Evolutionary conservation across 1,284 basidiomycete species (phyloP).

Genomic region (Trichosporon faecale): DNA sequence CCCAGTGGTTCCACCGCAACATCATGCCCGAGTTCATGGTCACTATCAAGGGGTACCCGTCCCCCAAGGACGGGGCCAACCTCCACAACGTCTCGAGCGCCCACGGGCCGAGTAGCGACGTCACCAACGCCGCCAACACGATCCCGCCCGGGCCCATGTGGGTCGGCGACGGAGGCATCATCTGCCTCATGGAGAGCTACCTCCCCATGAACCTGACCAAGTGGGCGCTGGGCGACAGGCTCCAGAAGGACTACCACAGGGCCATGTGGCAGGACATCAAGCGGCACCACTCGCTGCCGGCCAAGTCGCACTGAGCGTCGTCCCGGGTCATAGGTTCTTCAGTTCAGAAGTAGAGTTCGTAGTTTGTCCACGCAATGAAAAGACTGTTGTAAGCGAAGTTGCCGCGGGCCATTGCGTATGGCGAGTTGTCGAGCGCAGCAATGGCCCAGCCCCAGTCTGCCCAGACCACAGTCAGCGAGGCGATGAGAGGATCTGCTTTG

Average conservation of each 20-base stretch:
- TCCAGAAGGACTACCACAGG: slow-evolving; percentile 33
- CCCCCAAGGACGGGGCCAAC: slow-evolving; percentile 27
- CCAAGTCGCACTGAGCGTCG: background rate
- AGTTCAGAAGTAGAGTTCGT: background rate
- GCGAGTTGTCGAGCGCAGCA: no score
- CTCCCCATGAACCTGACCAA: slow-evolving; percentile 12
- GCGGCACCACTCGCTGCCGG: slow-evolving; percentile 15
- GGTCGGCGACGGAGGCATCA: slow-evolving; percentile 7
- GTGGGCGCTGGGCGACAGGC: slow-evolving; percentile 30
- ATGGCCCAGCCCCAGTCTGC: no score
- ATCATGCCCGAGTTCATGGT: slow-evolving; percentile 40
- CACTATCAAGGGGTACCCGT: slow-evolving; percentile 22
- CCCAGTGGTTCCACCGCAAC: slow-evolving; percentile 63
- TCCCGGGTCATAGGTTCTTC: background rate
- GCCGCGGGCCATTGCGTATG: no score
- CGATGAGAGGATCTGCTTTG: no score
- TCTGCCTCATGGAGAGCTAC: slow-evolving; percentile 15
- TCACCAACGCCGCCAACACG: slow-evolving; percentile 8
- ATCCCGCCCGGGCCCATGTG: slow-evolving; percentile 10
- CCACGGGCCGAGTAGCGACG: slow-evolving; percentile 35
- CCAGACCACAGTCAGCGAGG: no score
- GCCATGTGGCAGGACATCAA: slow-evolving; percentile 21
- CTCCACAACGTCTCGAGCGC: slow-evolving; percentile 38
- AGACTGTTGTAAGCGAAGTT: background rate
- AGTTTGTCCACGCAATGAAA: background rate